Conservation (phyloP, 768 basidiomycete genomes). For the Multifurca ochricompacta region DNA sequence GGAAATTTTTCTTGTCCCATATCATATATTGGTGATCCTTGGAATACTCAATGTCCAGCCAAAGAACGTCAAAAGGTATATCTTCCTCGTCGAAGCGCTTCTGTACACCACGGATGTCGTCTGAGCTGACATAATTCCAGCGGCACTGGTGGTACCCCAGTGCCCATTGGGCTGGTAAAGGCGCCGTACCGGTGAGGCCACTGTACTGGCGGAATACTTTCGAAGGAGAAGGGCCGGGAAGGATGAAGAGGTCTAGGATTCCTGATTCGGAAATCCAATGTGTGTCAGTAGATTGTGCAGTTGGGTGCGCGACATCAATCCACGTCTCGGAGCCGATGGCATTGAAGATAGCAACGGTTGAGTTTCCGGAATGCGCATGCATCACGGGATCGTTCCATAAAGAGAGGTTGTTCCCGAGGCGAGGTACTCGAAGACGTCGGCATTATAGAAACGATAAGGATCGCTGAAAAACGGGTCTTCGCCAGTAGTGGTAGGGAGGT, state of each 20-base stretch:
- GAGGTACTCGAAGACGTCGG: constrained; percentile 95
- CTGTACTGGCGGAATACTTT: constrained; percentile 85
- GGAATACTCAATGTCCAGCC: constrained; percentile 96
- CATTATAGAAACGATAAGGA: constrained; percentile 91
- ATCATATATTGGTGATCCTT: constrained; percentile 95
- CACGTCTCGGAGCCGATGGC: constrained; percentile 87
- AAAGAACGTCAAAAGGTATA: constrained; percentile 93
- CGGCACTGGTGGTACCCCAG: constrained; percentile 96
- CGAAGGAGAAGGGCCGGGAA: constrained; percentile 82
- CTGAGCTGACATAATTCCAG: constrained; percentile 94
- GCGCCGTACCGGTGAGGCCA: constrained; percentile 72
- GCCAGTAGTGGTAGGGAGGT: constrained; percentile 82
- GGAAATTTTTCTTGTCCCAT: constrained; percentile 90
- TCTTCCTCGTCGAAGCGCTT: constrained; percentile 87
- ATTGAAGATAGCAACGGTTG: constrained; percentile 88
- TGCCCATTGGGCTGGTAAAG: constrained; percentile 86
- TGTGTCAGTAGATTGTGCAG: constrained; percentile 65
- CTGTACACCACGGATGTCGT: constrained; percentile 81
- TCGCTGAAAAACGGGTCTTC: constrained; percentile 71
- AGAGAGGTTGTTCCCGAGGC: constrained; percentile 72
- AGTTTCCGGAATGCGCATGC: constrained; percentile 83
- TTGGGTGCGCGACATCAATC: constrained; percentile 78
- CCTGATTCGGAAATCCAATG: constrained; percentile 99
- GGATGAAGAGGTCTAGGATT: constrained; percentile 87
- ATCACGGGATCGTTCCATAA: constrained; percentile 91